phyloP scores from a whole-genome alignment of 345 rosid species.

The Heritiera fomes region DNA sequence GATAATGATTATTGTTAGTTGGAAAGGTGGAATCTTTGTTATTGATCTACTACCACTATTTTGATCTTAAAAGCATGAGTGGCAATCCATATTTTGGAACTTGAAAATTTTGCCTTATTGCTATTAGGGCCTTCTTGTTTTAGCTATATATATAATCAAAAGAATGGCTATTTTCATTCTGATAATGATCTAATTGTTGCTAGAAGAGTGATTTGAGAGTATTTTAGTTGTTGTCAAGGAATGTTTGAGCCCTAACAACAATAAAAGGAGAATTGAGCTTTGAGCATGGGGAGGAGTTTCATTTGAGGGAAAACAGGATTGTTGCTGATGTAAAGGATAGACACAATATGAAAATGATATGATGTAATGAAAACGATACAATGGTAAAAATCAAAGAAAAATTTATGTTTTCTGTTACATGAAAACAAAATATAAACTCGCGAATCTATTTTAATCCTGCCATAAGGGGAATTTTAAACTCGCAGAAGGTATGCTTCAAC shows the following conservation, averaged over 20 bases:
- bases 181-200: not conserved
- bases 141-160: not conserved
- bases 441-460: no score
- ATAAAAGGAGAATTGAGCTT: not conserved
- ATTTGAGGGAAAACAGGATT: not conserved
- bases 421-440: no score
- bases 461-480: no score
- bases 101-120: not conserved
- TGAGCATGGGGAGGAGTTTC: not conserved
- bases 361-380: no score
- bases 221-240: not conserved
- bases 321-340: not conserved
- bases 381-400: no score
- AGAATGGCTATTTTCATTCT: not conserved
- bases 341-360: no score
- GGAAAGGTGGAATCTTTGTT: not conserved
- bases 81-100: not conserved
- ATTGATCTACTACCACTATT: not conserved
- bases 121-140: not conserved
- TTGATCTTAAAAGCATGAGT: not conserved
- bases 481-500: no score
- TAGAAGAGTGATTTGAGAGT: not conserved
- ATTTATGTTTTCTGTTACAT: no score
- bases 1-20: not conserved
- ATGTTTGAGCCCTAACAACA: not conserved